Evolutionary conservation across 768 basidiomycete species (phyloP).

Genomic region (Leucosporidium creatinivorum): DNA sequence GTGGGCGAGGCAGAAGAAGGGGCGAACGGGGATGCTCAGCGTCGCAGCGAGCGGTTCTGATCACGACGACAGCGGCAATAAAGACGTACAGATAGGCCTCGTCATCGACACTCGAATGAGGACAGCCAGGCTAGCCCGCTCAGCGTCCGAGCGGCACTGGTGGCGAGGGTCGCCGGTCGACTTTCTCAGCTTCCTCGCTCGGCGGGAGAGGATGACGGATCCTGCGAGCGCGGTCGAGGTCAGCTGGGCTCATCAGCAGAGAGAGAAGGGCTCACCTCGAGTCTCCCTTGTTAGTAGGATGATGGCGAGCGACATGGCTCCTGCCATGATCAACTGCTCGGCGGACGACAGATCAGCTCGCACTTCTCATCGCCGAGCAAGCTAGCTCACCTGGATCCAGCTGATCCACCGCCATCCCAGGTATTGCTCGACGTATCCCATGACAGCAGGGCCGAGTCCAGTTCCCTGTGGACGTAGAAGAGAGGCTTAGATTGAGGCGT

Average conservation of each 20-base stretch:
- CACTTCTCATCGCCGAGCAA: no score
- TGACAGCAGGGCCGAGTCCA: conserved; percentile 44
- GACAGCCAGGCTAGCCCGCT: conserved; percentile 51
- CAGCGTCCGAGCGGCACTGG: conserved; percentile 58
- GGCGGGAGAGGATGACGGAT: conserved; percentile 59
- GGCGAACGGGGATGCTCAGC: no score
- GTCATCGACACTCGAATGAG: conserved; percentile 56
- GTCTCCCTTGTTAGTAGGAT: conserved; percentile 64
- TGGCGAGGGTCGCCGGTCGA: conserved; percentile 59
- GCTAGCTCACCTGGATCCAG: conserved; percentile 11
- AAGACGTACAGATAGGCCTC: conserved; percentile 29
- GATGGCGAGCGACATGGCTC: conserved; percentile 50
- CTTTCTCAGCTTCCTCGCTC: conserved; percentile 59
- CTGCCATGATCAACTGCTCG: conserved; percentile 47
- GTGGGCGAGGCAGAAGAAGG: no score
- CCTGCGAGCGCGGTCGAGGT: conserved; percentile 10
- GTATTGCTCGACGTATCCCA: conserved; percentile 14
- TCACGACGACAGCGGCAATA: conserved; percentile 1
- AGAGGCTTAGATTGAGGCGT: no score
- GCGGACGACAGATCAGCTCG: no score
- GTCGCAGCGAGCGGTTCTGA: no score
- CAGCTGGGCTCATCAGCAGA: neutral
- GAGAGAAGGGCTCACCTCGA: conserved; percentile 42
- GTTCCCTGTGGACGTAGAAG: no score
- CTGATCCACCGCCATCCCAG: conserved; percentile 63